Conservation (phyloP, 1,139 yeast species). For the Blastobotrys proliferans region DNA sequence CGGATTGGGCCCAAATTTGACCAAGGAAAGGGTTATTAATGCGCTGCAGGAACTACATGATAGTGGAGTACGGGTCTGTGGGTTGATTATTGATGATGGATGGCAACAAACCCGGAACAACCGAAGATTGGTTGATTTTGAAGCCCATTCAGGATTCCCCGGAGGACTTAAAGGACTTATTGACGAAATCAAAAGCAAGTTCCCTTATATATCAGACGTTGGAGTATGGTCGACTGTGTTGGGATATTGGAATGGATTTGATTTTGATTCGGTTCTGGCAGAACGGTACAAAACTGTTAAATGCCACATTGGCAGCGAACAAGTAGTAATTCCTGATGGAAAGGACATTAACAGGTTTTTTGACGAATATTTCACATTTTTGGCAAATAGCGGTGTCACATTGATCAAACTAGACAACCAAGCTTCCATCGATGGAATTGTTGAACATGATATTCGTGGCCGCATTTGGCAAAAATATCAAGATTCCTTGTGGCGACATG, state of each 20-base stretch:
- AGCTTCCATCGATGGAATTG: constrained; percentile 27
- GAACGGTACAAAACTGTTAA: constrained; percentile 22
- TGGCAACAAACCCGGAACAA: constrained; percentile 29
- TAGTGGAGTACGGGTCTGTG: constrained; percentile 23
- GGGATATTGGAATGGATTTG: constrained; percentile 35
- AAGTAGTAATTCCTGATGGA: constrained; percentile 16
- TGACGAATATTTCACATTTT: constrained; percentile 28
- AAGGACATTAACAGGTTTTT: constrained; percentile 22
- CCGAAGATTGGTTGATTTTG: constrained; percentile 24
- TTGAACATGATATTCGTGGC: constrained; percentile 16
- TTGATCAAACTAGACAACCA: constrained; percentile 34
- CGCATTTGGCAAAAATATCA: constrained; percentile 23
- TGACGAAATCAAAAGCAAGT: constrained; percentile 21
- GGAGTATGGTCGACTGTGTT: constrained; percentile 34
- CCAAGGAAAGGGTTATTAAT: constrained; percentile 22
- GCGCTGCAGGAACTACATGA: constrained; percentile 27
- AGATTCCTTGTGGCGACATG: constrained; percentile 25
- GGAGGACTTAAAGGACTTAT: constrained; percentile 29
- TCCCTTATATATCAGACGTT: constrained; percentile 30
- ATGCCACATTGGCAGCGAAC: constrained; percentile 1
- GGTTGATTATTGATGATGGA: constrained; percentile 33
- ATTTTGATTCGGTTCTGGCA: constrained; percentile 9
- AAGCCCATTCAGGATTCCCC: constrained; percentile 28
- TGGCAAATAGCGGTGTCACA: constrained; percentile 26
- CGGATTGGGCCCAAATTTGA: constrained; percentile 28